Evolutionary conservation across 352 stramenopile genomes (phyloP).

Genomic region (Globisporangium solare): DNA sequence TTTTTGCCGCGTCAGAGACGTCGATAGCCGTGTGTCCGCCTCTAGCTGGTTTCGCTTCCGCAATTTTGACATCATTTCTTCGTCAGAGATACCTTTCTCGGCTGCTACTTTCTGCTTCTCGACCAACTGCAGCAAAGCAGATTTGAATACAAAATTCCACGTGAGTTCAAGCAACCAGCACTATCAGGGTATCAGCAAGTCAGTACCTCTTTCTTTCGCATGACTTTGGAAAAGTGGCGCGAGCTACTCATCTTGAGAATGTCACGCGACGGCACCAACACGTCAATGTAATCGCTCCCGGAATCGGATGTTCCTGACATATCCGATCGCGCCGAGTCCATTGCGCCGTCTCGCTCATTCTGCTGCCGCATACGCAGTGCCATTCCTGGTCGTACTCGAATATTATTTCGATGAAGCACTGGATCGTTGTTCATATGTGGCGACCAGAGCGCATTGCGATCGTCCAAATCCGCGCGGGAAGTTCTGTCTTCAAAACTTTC

Average conservation of each 20-base stretch:
- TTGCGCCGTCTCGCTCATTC: slow-evolving; percentile 25
- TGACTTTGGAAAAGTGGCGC: slow-evolving; percentile 71
- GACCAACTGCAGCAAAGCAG: slow-evolving; percentile 30
- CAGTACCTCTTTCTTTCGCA: slow-evolving; percentile 75
- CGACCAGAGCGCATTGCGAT: slow-evolving; percentile 53
- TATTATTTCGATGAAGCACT: slow-evolving; percentile 75
- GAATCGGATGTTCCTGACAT: slow-evolving; percentile 23
- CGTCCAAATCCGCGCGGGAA: slow-evolving; percentile 40
- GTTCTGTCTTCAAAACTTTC: slow-evolving; percentile 25
- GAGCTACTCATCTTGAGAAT: slow-evolving; percentile 88
- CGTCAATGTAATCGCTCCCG: slow-evolving; percentile 37
- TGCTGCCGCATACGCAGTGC: slow-evolving; percentile 8
- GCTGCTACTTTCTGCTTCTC: slow-evolving; percentile 75
- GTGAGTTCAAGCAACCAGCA: too few species aligned
- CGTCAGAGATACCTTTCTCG: slow-evolving; percentile 78
- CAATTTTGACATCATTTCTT: slow-evolving; percentile 77
- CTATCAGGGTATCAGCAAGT: background rate
- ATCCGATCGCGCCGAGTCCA: slow-evolving; percentile 56
- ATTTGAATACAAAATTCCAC: slow-evolving; percentile 2
- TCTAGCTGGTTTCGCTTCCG: slow-evolving; percentile 74
- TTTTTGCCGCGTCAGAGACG: slow-evolving; percentile 50
- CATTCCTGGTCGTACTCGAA: slow-evolving; percentile 38
- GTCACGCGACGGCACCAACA: slow-evolving; percentile 65
- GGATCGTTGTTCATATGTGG: slow-evolving; percentile 67
- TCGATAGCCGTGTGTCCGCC: slow-evolving; percentile 55